Base-by-base conservation (phyloP, 2,329 filamentous ascomycete genomes). In the Beauveria varroae region DNA sequence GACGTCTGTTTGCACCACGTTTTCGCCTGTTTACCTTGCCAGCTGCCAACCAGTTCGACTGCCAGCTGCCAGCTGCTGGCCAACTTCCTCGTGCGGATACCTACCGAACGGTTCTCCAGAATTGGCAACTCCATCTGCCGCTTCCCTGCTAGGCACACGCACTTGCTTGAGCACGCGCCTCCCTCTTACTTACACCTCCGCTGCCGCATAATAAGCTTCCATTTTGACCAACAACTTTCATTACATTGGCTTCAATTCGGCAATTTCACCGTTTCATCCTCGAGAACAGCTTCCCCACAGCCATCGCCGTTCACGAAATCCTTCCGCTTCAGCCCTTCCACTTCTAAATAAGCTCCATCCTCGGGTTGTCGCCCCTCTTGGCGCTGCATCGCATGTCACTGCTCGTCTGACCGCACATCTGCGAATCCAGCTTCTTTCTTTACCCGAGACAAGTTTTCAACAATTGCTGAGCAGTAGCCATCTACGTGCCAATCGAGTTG, bases 331-430 rank as follows among this genome's bases (percentile, higher is more conserved):
- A 44, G 49, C 26, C 28, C 26, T 52, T 53, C 37, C 43, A 57
- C 52, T 47, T 14, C 34, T 50, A 37, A 30, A 34, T 55, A 37
- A 30, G 28, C 52, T 34, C 37, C 34, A 44, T 49, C 34, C n/a
- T 22, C 47, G 46, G 28, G 34, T 57, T 47, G 46, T 49, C 24
- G 44, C 22, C 24, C 16, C 44, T 51, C 52, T 40, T 43, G 52
- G 52, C 37, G 37, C 51, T 56, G 41, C 46, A 40, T 56, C 60
- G 53, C 53, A 51, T 57, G 53, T 57, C 60, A 49, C 60, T 57
- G 28, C 47, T 26, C 26, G 53, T 47, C 54, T 46, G 52, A 61
- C 40, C 16, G 26, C 28, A 34, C 30, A 51, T 53, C 53, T 20
- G n/a, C 53, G 40, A 52, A 53, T 52, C n/a, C 18, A 41, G 22